These are phyloP conservation scores for Cryptococcus maquisensis DNA, from an alignment of 1,284 basidiomycete genomes.

Conservation along the genomic window DNA sequence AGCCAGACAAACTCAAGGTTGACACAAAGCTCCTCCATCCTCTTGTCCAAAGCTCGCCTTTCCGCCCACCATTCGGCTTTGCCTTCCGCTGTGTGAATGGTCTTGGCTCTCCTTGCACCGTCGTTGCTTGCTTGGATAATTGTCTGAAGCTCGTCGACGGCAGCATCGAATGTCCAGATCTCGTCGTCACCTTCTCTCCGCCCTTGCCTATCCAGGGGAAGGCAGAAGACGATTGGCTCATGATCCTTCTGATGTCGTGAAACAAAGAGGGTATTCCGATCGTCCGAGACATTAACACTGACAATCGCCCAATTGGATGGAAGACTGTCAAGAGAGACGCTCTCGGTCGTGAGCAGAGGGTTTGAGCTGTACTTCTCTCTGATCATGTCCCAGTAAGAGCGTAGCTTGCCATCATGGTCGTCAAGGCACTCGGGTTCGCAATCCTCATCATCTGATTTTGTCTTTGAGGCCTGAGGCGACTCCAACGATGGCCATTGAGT, in stretches of 20 bases:
- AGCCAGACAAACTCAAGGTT: slow-evolving; percentile 95
- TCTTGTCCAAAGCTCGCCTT: slow-evolving; percentile 67
- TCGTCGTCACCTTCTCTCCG: slow-evolving; percentile 69
- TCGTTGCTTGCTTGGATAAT: slow-evolving; percentile 76
- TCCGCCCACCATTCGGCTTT: slow-evolving; percentile 75
- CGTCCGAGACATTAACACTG: slow-evolving; percentile 75
- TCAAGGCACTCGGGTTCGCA: slow-evolving; percentile 43
- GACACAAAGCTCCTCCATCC: slow-evolving; percentile 69
- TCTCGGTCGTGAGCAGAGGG: slow-evolving; percentile 44
- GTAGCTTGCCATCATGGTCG: slow-evolving; percentile 48
- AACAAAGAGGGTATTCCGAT: slow-evolving; percentile 76
- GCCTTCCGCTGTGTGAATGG: slow-evolving; percentile 54
- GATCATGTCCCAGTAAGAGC: slow-evolving; percentile 61
- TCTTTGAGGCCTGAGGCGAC: neutral
- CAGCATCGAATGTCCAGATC: slow-evolving; percentile 70
- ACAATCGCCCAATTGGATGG: slow-evolving; percentile 81
- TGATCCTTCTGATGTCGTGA: slow-evolving; percentile 63
- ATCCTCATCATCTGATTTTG: neutral
- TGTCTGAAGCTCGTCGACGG: slow-evolving; percentile 66
- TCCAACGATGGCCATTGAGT: slow-evolving; percentile 63
- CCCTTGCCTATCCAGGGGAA: slow-evolving; percentile 75
- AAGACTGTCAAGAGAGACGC: slow-evolving; percentile 51
- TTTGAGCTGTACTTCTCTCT: slow-evolving; percentile 53
- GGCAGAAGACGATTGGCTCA: slow-evolving; percentile 73
- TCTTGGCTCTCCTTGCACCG: slow-evolving; percentile 67